A percentile compares a stretch with the other conserved stretches of the same genome.
These are phyloP conservation scores for Candida freyschussii DNA, from an alignment of 1,139 yeast genomes.

Conservation along the genomic window DNA sequence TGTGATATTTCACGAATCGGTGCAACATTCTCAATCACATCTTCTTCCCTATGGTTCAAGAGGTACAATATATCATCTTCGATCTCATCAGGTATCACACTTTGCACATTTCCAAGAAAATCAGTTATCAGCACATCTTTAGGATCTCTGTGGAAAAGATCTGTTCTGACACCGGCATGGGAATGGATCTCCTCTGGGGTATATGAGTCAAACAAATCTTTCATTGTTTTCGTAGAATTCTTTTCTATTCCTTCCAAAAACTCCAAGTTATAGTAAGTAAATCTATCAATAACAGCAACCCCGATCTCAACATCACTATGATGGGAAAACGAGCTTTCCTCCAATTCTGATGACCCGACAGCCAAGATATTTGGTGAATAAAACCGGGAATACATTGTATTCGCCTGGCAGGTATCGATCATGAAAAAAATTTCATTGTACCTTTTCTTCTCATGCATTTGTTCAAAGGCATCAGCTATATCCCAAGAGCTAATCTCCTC, in stretches of 20 bases:
- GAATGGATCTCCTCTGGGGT: constrained; percentile 85
- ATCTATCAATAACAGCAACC: constrained; percentile 95
- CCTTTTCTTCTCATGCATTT: constrained; percentile 93
- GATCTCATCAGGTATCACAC: constrained; percentile 57
- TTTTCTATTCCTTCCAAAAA: constrained; percentile 78
- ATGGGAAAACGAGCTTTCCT: constrained; percentile 91
- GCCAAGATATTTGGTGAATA: constrained; percentile 91
- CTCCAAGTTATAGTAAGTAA: constrained; percentile 88
- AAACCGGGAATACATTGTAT: constrained; percentile 91
- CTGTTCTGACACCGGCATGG: constrained; percentile 85
- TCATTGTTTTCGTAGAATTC: constrained; percentile 68
- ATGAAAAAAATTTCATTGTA: constrained; percentile 93
- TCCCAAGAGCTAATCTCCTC: constrained; percentile 96
- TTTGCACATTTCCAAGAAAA: constrained; percentile 91
- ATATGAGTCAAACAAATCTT: constrained; percentile 79
- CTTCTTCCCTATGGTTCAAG: constrained; percentile 15
- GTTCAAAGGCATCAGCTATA: constrained; percentile 94
- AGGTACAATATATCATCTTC: constrained; percentile 25
- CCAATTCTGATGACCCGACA: constrained; percentile 87
- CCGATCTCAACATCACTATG: constrained; percentile 95
- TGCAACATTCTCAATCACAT: constrained; percentile 1
- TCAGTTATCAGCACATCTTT: constrained; percentile 79
- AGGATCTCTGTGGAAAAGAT: constrained; percentile 64
- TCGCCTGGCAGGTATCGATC: constrained; percentile 99
- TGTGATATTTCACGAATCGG: constrained; percentile 3